phyloP scores from a whole-genome alignment of 352 stramenopile genomes.

The Pythium sp. region DNA sequence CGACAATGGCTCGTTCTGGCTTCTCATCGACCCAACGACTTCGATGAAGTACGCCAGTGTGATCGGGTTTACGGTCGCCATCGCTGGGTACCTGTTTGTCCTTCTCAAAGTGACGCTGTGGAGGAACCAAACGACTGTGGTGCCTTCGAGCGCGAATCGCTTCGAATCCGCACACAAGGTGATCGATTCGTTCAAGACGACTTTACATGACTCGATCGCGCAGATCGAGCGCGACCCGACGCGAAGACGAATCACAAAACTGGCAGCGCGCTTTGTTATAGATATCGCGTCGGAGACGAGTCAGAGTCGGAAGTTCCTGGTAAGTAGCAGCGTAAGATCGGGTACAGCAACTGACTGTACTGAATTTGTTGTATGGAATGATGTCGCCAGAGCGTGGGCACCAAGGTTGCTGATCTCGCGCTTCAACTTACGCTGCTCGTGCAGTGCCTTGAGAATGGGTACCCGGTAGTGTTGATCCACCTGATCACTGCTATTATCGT shows the following conservation, averaged over 20 bases:
- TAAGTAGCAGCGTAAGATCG: not conserved
- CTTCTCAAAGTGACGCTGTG: not conserved
- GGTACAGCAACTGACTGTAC: too few species aligned
- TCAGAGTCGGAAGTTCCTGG: not conserved
- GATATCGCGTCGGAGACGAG: not conserved
- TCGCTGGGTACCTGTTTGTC: constrained; percentile 24
- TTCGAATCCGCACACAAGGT: not conserved
- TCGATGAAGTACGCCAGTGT: constrained; percentile 18
- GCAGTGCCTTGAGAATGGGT: too few species aligned
- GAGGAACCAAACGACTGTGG: not conserved
- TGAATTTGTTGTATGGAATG: too few species aligned
- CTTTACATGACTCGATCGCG: not conserved
- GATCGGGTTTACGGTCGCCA: constrained; percentile 15
- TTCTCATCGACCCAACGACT: constrained; percentile 27
- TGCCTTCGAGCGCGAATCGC: not conserved
- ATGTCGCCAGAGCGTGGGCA: too few species aligned
- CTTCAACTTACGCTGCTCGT: too few species aligned
- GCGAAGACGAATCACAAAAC: not conserved
- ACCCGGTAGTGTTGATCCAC: too few species aligned
- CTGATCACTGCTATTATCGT: too few species aligned
- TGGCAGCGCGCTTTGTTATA: not conserved
- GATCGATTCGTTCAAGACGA: not conserved
- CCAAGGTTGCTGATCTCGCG: too few species aligned
- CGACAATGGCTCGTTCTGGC: constrained; percentile 37
- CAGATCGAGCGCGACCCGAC: not conserved